These are phyloP conservation scores for Candida ortonii DNA, from an alignment of 805 yeast species.

Conservation along the genomic window DNA sequence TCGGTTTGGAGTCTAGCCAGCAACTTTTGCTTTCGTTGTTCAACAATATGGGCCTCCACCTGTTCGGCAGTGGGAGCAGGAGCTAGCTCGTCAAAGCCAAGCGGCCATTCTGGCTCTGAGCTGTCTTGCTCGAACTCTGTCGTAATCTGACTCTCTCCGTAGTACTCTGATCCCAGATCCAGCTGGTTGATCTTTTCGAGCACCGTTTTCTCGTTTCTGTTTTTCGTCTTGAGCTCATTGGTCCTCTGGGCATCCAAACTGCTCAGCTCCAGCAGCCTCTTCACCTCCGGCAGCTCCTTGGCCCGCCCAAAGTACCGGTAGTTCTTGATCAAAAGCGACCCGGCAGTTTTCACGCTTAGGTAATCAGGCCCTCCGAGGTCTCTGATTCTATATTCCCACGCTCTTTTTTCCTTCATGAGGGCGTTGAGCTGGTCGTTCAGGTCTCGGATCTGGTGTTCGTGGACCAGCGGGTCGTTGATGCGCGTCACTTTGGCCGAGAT, in stretches of 20 bases:
- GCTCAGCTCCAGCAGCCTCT: constrained; percentile 40
- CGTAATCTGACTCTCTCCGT: constrained; percentile 37
- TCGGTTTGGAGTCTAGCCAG: constrained; percentile 35
- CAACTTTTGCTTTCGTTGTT: constrained; percentile 42
- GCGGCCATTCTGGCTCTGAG: constrained; percentile 3
- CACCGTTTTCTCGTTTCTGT: constrained; percentile 13
- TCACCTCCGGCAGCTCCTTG: constrained; percentile 71
- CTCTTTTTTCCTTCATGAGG: constrained; percentile 59
- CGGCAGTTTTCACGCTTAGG: constrained; percentile 24
- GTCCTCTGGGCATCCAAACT: constrained; percentile 21
- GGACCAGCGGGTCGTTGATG: constrained; percentile 57
- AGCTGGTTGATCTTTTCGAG: constrained; percentile 11
- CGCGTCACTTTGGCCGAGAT: constrained; percentile 57
- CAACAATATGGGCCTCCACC: constrained; percentile 46
- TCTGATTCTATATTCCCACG: constrained; percentile 77
- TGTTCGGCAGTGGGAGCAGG: constrained; percentile 36
- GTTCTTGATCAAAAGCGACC: constrained; percentile 40
- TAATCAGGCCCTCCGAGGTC: constrained; percentile 75
- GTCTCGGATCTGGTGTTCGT: constrained; percentile 65
- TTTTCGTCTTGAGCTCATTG: constrained; percentile 12
- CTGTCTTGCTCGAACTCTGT: constrained; percentile 2
- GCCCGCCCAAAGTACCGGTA: constrained; percentile 83
- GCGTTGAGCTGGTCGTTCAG: constrained; percentile 72
- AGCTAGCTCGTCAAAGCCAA: constrained; percentile 26
- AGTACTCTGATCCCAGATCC: constrained; percentile 37